phyloP scores from a whole-genome alignment of 2,329 filamentous ascomycete species.

The Aspergillus jensenii region DNA sequence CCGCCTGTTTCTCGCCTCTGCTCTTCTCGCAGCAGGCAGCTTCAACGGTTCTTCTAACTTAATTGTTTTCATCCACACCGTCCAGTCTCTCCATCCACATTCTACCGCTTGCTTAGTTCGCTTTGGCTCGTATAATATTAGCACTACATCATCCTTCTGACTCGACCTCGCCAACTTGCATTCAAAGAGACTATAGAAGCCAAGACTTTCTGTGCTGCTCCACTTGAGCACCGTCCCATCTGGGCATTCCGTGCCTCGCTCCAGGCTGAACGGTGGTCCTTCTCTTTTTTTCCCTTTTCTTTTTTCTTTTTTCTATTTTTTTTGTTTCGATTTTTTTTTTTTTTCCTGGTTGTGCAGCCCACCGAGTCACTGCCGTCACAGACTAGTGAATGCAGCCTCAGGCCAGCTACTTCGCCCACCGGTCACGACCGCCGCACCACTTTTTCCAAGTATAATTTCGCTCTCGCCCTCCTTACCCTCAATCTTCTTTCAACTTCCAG shows the following conservation, averaged over 20 bases:
- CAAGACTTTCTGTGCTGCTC: slow-evolving; percentile 20
- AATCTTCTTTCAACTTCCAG: slow-evolving; percentile 8
- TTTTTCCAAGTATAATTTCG: slow-evolving; percentile 16
- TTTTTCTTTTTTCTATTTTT: slow-evolving; percentile 6
- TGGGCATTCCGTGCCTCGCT: slow-evolving; percentile 22
- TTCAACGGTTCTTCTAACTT: not conserved
- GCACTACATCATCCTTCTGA: not conserved
- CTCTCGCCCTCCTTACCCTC: slow-evolving; percentile 9
- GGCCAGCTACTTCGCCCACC: slow-evolving; percentile 15
- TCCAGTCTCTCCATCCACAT: not conserved
- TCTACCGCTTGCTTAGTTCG: not conserved
- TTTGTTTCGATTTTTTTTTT: slow-evolving; percentile 9
- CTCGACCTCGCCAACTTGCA: slow-evolving; percentile 3
- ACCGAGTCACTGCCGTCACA: slow-evolving; percentile 21
- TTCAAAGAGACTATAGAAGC: slow-evolving; percentile 11
- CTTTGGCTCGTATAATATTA: not conserved
- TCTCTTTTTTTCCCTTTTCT: slow-evolving; percentile 8
- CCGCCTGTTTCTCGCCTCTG: not conserved
- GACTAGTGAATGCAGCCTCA: slow-evolving; percentile 20
- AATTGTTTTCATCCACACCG: slow-evolving; percentile 1
- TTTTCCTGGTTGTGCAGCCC: slow-evolving; percentile 8
- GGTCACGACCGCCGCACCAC: slow-evolving; percentile 18
- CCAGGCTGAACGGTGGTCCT: slow-evolving; percentile 10
- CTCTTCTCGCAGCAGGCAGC: not conserved
- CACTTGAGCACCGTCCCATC: slow-evolving; percentile 22